Conservation (phyloP, 1,139 yeast genomes). For the Candida sp. region DNA sequence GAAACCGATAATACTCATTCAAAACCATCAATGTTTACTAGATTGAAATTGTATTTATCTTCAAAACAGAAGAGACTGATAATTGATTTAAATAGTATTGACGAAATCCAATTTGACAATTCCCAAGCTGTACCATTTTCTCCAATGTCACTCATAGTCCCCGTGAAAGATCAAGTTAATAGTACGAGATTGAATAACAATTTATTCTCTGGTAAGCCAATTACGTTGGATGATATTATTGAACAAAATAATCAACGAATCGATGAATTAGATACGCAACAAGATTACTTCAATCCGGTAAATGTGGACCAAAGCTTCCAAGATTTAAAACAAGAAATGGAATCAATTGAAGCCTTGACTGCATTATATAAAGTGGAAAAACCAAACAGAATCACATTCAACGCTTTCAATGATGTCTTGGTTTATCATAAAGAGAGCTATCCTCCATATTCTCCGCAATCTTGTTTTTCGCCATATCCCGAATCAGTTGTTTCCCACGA, state of each 20-base stretch:
- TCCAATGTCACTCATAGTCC: slow-evolving; percentile 2
- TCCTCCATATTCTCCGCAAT: neutral
- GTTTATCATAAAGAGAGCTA: neutral
- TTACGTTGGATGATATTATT: neutral
- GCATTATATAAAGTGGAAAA: neutral
- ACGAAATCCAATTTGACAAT: neutral
- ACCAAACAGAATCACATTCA: neutral
- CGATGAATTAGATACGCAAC: neutral
- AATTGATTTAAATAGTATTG: neutral
- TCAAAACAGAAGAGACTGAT: neutral
- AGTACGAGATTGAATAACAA: neutral
- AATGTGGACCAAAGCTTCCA: neutral
- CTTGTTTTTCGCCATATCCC: neutral
- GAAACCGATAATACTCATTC: neutral
- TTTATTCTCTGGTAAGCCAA: neutral
- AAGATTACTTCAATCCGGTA: neutral
- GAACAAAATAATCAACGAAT: neutral
- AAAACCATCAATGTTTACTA: neutral
- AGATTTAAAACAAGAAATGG: neutral
- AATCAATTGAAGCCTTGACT: neutral
- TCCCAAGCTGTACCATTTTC: neutral
- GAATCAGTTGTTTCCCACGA: too few species aligned
- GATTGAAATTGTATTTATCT: neutral
- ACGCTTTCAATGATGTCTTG: neutral
- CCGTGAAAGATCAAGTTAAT: neutral